phyloP scores from a whole-genome alignment of 768 basidiomycete species.

The Psilocybe subaeruginosa region DNA sequence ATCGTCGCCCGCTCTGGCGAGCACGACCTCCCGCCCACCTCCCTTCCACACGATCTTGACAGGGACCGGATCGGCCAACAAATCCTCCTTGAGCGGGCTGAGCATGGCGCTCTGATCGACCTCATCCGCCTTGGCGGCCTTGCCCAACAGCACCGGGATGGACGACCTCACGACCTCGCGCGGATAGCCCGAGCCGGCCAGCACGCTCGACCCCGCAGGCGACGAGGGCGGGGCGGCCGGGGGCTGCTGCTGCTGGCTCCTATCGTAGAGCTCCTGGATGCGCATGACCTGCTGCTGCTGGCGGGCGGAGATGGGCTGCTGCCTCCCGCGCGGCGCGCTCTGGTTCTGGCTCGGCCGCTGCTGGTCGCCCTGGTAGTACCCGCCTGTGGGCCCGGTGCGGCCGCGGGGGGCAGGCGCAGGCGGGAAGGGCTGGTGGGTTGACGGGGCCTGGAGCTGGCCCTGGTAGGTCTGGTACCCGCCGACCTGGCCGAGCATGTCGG shows the following conservation, averaged over 20 bases:
- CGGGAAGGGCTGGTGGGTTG: slow-evolving; percentile 28
- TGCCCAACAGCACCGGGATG: slow-evolving; percentile 55
- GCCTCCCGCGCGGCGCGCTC: slow-evolving; percentile 17
- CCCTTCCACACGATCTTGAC: slow-evolving; percentile 70
- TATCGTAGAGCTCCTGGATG: slow-evolving; percentile 50
- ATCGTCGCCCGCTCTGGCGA: slow-evolving; percentile 74
- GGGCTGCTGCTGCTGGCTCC: slow-evolving; percentile 23
- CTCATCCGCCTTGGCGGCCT: slow-evolving; percentile 32
- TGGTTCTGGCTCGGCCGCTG: neutral
- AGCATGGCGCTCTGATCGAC: slow-evolving; percentile 10
- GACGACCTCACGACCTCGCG: slow-evolving; percentile 62
- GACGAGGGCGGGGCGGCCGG: slow-evolving; percentile 23
- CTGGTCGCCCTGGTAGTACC: neutral
- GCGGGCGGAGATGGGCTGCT: slow-evolving; percentile 21
- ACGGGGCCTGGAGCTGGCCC: slow-evolving; percentile 21
- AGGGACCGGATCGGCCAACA: slow-evolving; percentile 33
- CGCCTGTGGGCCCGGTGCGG: neutral
- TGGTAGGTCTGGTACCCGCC: neutral
- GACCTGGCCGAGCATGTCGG: slow-evolving; percentile 24
- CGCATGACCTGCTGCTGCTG: slow-evolving; percentile 37
- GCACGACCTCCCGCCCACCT: slow-evolving; percentile 62
- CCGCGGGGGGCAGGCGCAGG: slow-evolving; percentile 9
- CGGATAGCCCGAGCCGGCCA: slow-evolving; percentile 18
- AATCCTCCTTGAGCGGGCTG: slow-evolving; percentile 19
- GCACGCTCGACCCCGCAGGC: slow-evolving; percentile 11